Evolutionary conservation across 129 eudicot species (phyloP).

Genomic region (Centrapalus pauciflorus): DNA sequence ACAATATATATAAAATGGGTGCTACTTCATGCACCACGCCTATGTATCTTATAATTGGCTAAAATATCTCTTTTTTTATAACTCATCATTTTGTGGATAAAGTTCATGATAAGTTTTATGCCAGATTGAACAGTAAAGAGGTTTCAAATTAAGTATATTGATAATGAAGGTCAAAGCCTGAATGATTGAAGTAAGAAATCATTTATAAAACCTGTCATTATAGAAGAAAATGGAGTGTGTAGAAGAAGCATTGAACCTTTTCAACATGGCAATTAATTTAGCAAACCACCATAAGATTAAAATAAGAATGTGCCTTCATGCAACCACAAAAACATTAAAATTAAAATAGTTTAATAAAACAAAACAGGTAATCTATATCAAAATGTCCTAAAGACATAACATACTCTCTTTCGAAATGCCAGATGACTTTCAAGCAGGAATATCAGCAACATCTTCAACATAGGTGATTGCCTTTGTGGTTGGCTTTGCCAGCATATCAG

Average conservation of each 20-base stretch:
- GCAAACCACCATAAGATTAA: conserved; percentile 8
- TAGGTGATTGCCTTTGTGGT: conserved; percentile 40
- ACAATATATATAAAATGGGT: no score
- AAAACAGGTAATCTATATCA: conserved; percentile 30
- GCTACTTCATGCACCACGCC: no score
- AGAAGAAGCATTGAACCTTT: neutral
- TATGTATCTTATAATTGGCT: no score
- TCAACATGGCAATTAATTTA: neutral
- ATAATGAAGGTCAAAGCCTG: neutral
- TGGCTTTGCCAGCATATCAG: conserved; percentile 55
- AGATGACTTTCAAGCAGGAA: conserved; percentile 22
- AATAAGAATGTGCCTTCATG: conserved; percentile 11
- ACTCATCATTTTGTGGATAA: no score
- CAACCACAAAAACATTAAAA: conserved; percentile 11
- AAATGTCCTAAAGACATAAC: conserved; percentile 22
- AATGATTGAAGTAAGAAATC: neutral
- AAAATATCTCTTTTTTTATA: no score
- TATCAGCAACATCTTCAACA: conserved; percentile 42
- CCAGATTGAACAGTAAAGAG: no score
- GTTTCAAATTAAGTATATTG: no score
- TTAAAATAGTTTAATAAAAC: conserved; percentile 2
- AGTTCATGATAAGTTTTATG: no score
- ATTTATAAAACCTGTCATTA: neutral
- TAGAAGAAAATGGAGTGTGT: neutral
- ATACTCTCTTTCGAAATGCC: conserved; percentile 6